Base-by-base conservation (phyloP, 805 yeast species). In the Ogataea ramenticola region DNA sequence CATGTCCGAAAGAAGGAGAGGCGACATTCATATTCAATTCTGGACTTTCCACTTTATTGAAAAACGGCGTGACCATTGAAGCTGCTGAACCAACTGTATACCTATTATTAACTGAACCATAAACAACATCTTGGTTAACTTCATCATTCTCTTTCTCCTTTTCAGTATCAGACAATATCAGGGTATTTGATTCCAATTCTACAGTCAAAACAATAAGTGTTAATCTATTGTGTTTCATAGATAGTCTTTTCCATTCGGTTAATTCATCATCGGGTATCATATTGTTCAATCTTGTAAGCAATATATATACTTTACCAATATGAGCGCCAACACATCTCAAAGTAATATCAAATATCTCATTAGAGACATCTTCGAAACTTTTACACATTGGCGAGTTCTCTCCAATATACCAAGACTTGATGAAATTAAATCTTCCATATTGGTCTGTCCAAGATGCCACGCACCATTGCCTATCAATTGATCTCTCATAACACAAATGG, bases 401-500 rank as follows among this genome's bases (percentile, higher is more conserved):
- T 16, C 50, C 53, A 17, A 57, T 68, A 51, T 70, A 72, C 90
- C 91, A 85, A 0, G 88, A 73, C 50, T 78, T 81, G 0, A 81
- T 74, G 39, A 70, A 71, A 16, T 80, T 75, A 12, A 77, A 70
- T 3, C 70, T 68, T 0, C 96, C 96, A 58, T 75, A 73, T 40
- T 90, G 91, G 55, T 91, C 96, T 0, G 93, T 72, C 95, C 97
- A 88, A 0, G 95, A 82, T 0, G 87, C 95, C 20, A 81, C 78
- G 37, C 88, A 71, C 96, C 96, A 91, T 43, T 77, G 79, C 47
- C 79, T 80, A 59, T 90, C 96, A 3, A 76, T 68, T 0, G 96
- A 83, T 42, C 95, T 62, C 27, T 88, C 87, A 54, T 90, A 91
- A 1, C 96, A 88, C 11, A 93, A 70, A 57, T 93, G 98, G 20